These are phyloP conservation scores for Quambalaria eucalypti DNA, from an alignment of 1,284 basidiomycete species.

Conservation along the genomic window DNA sequence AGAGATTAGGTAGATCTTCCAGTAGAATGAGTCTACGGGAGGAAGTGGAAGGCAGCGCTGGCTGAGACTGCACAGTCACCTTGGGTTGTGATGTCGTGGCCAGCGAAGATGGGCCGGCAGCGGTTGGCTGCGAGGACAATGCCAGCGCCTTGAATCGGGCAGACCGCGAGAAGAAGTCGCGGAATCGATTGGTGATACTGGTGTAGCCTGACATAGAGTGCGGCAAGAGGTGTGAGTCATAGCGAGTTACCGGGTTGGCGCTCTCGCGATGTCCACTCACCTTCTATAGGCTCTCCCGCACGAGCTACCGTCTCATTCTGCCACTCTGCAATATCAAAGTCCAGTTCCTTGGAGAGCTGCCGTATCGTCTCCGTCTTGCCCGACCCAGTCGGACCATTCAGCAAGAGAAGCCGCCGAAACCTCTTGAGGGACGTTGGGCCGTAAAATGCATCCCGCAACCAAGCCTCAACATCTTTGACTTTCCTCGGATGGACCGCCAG, in stretches of 20 bases:
- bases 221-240: too few species aligned
- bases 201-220: neutral
- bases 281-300: neutral
- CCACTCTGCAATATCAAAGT: constrained; percentile 80
- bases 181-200: neutral
- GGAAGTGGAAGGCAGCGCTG: neutral
- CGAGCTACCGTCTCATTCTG: constrained; percentile 51
- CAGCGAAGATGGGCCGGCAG: too few species aligned
- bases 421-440: constrained; percentile 58
- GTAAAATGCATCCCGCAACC: constrained; percentile 74
- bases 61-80: neutral
- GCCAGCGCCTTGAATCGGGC: neutral
- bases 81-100: neutral
- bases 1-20: constrained; percentile 83
- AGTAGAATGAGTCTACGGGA: constrained; percentile 60
- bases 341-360: constrained; percentile 64
- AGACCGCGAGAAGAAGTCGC: neutral
- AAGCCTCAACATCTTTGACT: constrained; percentile 70
- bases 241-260: too few species aligned
- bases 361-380: constrained; percentile 80
- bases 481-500: constrained; percentile 82
- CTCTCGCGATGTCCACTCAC: too few species aligned
- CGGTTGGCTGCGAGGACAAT: too few species aligned
- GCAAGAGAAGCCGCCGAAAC: constrained; percentile 65
- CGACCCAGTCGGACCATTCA: constrained; percentile 81